Evolutionary conservation across 1,139 yeast genomes (phyloP).

Genomic region (Chernovozyma sophiae-reginae): DNA sequence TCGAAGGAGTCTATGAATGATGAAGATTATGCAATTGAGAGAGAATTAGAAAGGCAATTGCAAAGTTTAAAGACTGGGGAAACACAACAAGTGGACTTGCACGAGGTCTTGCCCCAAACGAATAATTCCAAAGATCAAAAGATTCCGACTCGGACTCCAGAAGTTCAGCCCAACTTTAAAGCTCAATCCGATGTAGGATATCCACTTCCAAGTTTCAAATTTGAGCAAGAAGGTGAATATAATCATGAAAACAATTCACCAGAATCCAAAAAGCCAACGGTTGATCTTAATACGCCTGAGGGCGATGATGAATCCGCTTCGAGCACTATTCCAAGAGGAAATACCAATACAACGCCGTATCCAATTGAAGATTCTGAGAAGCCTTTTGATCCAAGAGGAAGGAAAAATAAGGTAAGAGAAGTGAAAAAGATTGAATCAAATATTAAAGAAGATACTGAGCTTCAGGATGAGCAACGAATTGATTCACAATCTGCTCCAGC

Average conservation of each 20-base stretch:
- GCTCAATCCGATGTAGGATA: background rate
- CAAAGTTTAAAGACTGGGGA: constrained; percentile 31
- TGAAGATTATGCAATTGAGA: constrained; percentile 35
- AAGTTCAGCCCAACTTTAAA: constrained; percentile 1
- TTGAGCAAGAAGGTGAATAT: constrained; percentile 9
- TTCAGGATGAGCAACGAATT: too few relatives aligned
- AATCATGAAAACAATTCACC: background rate
- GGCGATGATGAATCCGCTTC: background rate
- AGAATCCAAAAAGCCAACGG: background rate
- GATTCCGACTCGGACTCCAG: too few relatives aligned
- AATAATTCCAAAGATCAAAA: too few relatives aligned
- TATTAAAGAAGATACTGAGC: too few relatives aligned
- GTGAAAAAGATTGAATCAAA: too few relatives aligned
- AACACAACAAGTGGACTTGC: too few relatives aligned
- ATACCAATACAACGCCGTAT: background rate
- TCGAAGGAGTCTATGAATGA: constrained; percentile 35
- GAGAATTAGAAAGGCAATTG: constrained; percentile 39
- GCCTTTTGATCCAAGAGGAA: constrained; percentile 7
- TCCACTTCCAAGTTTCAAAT: constrained; percentile 16
- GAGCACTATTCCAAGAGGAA: background rate
- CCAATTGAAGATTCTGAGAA: constrained; percentile 10
- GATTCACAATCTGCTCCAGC: background rate
- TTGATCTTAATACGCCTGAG: background rate
- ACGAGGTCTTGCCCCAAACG: too few relatives aligned
- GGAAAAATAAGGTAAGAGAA: too few relatives aligned